Base-by-base conservation (phyloP, 1,139 yeast species). In the Kluyveromyces sp. region DNA sequence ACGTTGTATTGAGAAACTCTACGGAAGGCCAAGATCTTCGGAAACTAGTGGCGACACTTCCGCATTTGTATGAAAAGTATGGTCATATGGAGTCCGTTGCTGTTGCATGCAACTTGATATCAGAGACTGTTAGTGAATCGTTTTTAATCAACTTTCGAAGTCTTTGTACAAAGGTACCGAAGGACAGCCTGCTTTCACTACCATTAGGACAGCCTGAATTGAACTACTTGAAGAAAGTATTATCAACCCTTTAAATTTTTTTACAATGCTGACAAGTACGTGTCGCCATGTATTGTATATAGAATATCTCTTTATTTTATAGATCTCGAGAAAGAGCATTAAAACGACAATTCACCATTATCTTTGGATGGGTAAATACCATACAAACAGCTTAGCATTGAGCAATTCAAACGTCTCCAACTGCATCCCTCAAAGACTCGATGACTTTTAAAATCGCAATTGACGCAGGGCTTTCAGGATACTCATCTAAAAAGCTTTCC, bases 381-480 rank as follows among this genome's bases (percentile, higher is more conserved):
- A n/a, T 22, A 6, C 9, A 22, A 22, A 22, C 20, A 33, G 8
- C 20, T 19, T 17, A 33, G 20, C 25, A 15, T 17, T 18, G 36
- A 6, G 13, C 18, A 22, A 26, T n/a, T 41, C 49, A 59, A 16
- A 53, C 17, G 44, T 58, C 63, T 4, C 64, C 64, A 3, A 61
- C 61, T 7, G 62, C 58, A 43, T 67, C 72, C 42, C 71, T 49
- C 31, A 69, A 48, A 2, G 59, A 47, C 55, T 80, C 88, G 12
- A 92, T 95, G 34, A 94, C 95, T 45, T 82, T 83, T 50, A 87
- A 66, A 43, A 94, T 83, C 1, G 96, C 95, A 2, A 76, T 74
- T 3, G 96, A 80, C 0, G 98, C 96, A 0, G 98, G 97, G 2
- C 96, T 86, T 49, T 89, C 96, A 0, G 96, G 92, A 55, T 80